A percentile compares a stretch with the other conserved stretches of the same genome.
Conservation (phyloP, 1,284 basidiomycete species). For the Ganoderma multipileum region DNA sequence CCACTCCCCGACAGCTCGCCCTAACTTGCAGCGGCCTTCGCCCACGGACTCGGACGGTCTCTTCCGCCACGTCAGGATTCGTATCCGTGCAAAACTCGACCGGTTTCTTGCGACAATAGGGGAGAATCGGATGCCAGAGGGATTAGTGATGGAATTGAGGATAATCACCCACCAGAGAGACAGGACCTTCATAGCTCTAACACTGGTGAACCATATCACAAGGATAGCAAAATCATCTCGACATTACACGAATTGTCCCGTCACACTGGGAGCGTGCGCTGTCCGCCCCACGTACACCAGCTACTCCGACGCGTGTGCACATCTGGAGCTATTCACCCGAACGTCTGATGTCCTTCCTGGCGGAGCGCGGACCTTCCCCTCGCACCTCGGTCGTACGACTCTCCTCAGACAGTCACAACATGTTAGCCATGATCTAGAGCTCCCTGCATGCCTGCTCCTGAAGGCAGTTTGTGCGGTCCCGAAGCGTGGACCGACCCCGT, state of each 20-base stretch:
- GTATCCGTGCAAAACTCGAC: neutral
- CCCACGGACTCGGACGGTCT: neutral
- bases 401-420: neutral
- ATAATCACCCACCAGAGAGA: neutral
- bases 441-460: neutral
- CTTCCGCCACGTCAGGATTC: neutral
- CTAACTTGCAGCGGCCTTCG: neutral
- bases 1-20: neutral
- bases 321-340: neutral
- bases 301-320: neutral
- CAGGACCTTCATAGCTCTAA: neutral
- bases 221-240: neutral
- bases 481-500: neutral
- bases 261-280: neutral
- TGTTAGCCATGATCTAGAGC: neutral
- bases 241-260: neutral
- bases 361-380: neutral
- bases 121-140: neutral
- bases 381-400: neutral
- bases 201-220: neutral
- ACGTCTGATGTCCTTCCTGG: neutral
- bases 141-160: no score
- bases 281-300: neutral
- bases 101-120: neutral
- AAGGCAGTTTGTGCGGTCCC: neutral